Conservation (phyloP, 2,329 filamentous ascomycete genomes). For the Thielaviopsis cerberus region DNA sequence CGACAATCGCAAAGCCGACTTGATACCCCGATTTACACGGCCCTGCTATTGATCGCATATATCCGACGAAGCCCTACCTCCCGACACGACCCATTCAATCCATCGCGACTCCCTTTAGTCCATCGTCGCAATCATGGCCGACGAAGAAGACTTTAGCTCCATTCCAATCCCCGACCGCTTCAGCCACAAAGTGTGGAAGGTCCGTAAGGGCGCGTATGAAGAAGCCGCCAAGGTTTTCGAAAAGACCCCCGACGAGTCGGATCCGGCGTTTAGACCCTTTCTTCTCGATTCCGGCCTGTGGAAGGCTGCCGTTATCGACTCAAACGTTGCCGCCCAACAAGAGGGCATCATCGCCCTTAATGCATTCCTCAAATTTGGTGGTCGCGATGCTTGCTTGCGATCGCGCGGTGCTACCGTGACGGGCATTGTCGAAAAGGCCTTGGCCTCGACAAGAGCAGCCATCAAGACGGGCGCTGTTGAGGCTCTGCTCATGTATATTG, state of each 20-base stretch:
- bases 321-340: slow-evolving; percentile 90
- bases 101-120: not conserved
- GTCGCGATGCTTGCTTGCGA: slow-evolving; percentile 57
- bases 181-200: slow-evolving; percentile 89
- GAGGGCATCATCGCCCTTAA: slow-evolving; percentile 78
- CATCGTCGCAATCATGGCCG: slow-evolving; percentile 41
- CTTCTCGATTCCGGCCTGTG: slow-evolving; percentile 67
- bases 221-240: slow-evolving; percentile 77
- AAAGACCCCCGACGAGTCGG: slow-evolving; percentile 63
- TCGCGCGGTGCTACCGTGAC: slow-evolving; percentile 58
- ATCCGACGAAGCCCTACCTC: not conserved
- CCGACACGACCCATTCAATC: not conserved
- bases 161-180: slow-evolving; percentile 66
- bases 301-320: slow-evolving; percentile 85
- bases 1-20: not conserved
- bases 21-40: not conserved
- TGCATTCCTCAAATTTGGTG: slow-evolving; percentile 81
- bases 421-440: slow-evolving; percentile 76
- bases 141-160: slow-evolving; percentile 63
- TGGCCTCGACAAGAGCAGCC: slow-evolving; percentile 69
- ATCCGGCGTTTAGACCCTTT: slow-evolving; percentile 75
- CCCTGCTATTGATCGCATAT: not conserved
- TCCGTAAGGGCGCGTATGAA: slow-evolving; percentile 86
- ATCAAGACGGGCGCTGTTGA: slow-evolving; percentile 79
- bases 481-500: slow-evolving; percentile 71